A percentile compares a stretch with the other conserved stretches of the same genome.
Evolutionary conservation across 352 stramenopile genomes (phyloP).

Genomic region (Halophytophthora batemanensis): DNA sequence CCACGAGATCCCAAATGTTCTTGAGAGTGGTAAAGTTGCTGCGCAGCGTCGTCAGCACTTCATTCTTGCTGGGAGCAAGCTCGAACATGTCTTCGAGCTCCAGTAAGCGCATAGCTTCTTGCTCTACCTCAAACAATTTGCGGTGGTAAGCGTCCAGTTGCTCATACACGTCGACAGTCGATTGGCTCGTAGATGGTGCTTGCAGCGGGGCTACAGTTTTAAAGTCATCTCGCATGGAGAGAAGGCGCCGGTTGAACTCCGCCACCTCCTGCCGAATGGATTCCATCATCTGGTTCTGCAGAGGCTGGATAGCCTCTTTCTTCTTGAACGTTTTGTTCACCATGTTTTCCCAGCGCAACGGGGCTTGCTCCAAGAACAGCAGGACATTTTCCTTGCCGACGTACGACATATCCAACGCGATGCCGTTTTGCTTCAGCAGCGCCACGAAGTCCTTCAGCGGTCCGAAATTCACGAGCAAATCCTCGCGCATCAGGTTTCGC

Average conservation of each 20-base stretch:
- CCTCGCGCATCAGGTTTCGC: constrained; percentile 74
- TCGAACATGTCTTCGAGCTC: constrained; percentile 96
- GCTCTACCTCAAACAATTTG: constrained; percentile 77
- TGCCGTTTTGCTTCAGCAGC: constrained; percentile 85
- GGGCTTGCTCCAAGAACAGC: constrained; percentile 84
- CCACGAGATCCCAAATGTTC: constrained; percentile 92
- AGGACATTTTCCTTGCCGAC: constrained; percentile 83
- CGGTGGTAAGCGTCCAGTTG: constrained; percentile 85
- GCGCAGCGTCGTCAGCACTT: constrained; percentile 78
- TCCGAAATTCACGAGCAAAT: constrained; percentile 69
- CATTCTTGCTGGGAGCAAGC: constrained; percentile 74
- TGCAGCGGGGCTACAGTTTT: constrained; percentile 51
- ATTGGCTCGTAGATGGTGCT: constrained; percentile 16
- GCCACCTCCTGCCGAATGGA: constrained; percentile 66
- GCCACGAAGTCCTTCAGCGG: constrained; percentile 77
- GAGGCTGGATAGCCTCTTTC: constrained; percentile 89
- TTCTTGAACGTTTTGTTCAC: constrained; percentile 93
- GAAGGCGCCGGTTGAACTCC: constrained; percentile 72
- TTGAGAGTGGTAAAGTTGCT: constrained; percentile 90
- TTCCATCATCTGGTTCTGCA: constrained; percentile 89
- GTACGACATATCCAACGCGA: constrained; percentile 86
- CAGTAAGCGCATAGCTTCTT: constrained; percentile 76
- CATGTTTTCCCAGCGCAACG: constrained; percentile 89
- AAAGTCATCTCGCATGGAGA: constrained; percentile 68
- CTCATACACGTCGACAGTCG: constrained; percentile 75